phyloP scores from a whole-genome alignment of 768 basidiomycete genomes.

The Dendrothele bispora region DNA sequence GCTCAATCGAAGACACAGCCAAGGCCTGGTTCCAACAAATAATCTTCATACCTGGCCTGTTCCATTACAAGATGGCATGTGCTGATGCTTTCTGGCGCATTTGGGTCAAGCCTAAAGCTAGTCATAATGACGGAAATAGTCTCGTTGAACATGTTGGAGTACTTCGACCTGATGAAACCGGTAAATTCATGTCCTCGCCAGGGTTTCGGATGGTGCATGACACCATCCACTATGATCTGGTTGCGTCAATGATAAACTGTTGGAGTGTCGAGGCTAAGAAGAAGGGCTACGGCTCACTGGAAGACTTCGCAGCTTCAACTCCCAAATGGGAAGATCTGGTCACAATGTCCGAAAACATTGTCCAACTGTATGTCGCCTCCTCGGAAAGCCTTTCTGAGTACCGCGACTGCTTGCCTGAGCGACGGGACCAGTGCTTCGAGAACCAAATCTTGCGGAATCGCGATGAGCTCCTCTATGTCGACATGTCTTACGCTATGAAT shows the following conservation, averaged over 20 bases:
- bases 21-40: constrained; percentile 29
- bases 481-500: constrained; percentile 26
- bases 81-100: constrained; percentile 20
- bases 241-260: constrained; percentile 12
- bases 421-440: constrained; percentile 21
- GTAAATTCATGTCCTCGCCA: constrained; percentile 20
- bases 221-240: constrained; percentile 19
- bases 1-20: constrained; percentile 25
- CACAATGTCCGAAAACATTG: constrained; percentile 13
- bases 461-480: constrained; percentile 29
- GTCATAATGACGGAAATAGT: constrained; percentile 5
- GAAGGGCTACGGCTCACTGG: constrained; percentile 9
- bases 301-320: constrained; percentile 18
- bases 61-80: constrained; percentile 34
- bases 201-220: constrained; percentile 29
- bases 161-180: constrained; percentile 26
- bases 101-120: constrained; percentile 9
- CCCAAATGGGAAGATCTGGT: constrained; percentile 20
- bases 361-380: constrained; percentile 11
- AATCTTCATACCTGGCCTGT: constrained; percentile 32
- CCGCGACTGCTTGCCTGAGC: background rate
- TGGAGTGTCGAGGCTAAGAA: constrained; percentile 23
- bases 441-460: constrained; percentile 20
- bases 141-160: constrained; percentile 6
- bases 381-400: background rate